Evolutionary conservation across 768 basidiomycete genomes (phyloP), one percentile per base, ranked within the genome.

Genomic region (Coprinopsis sp.): DNA sequence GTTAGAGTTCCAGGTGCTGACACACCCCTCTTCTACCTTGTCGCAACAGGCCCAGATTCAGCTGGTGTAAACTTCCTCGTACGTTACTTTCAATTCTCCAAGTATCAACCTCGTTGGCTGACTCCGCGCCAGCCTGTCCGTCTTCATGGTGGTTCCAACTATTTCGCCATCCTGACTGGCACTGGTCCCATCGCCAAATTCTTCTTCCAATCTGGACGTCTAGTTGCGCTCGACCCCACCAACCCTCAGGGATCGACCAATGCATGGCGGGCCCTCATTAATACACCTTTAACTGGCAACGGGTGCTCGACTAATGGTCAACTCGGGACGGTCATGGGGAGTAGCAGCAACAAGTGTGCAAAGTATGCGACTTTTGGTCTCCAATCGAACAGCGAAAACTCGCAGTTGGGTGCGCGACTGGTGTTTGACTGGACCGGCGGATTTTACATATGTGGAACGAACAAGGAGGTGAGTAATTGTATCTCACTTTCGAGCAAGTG

Each of bases 21-120:
- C 46, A 65, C 66, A 1, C 66, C 67, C 6, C 46, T 55, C 2
- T 67, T 69, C 56, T 65, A 69, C 48, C 56, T 69, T 21, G 63
- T 69, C 16, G 54, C 67, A 2, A 49, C 46, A 16, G 56, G 54
- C 25, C 30, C 51, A 12, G 54, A 46, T 22, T 23, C 52, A n/a
- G 46, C 59, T 19, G 46, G 57, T 16, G 30, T 34, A 3, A 65
- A 62, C 45, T 51, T 64, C 4, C 40, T 61, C 41, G 64, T 62
- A 37, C n/a, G 29, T 46, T n/a, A 22, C 21, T 23, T 19, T 33
- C 23, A n/a, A 13, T 29, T 16, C 33, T 31, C 22, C 4, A 37
- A 3, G 22, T 27, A 28, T 8, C 16, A 28, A 16, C 36, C 8
- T 13, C 16, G 4, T n/a, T 3, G 40, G 1, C 4, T 19, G 4